Evolutionary conservation across 345 rosid species (phyloP), one percentile per base, ranked within the genome.

Genomic region (Hypericum perforatum): DNA sequence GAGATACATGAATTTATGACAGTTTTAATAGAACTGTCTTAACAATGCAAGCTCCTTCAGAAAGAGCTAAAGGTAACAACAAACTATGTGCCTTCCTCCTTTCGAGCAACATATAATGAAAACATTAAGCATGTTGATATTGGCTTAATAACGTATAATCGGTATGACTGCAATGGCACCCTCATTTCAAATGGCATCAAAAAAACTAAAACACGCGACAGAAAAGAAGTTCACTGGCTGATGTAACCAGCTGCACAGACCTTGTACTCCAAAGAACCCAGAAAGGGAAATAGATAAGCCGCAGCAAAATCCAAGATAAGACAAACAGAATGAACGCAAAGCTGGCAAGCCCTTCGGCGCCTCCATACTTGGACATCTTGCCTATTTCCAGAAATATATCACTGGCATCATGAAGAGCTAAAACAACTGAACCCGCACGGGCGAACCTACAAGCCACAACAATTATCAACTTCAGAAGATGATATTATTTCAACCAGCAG

Each of bases 201-300:
- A 43, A 15, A n/a, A 43, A 7, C 47, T 10, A 10, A 10, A 5
- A 15, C 47, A n/a, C 10, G 11, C 7, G 15, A 7, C n/a, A 6
- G 15, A 45, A 45, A n/a, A 12, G 22, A n/a, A 46, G 8, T 6
- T 46, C 6, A 46, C 7, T 7, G 22, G 50, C 22, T 13, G 22
- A 12, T 7, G 14, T 46, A 13, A 53, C 53, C 55, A 45, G 29
- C 41, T 37, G 38, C 51, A 68, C 80, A 29, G 69, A 94, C 99
- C 99, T 94, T 55, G 99, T 94, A 66, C 99, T 94, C 99, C 99
- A 86, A 49, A 94, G 82, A 72, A 94, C 56, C 99, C 99, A 94
- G 60, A 89, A 94, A 52, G 99, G 99, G 63, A 61, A 94, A 73
- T 84, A 94, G 54, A 86, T 75, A 57, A 94, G 95, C 49, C 99